Conservation (phyloP, 306 rosid genomes). For the Mucuna pruriens region DNA sequence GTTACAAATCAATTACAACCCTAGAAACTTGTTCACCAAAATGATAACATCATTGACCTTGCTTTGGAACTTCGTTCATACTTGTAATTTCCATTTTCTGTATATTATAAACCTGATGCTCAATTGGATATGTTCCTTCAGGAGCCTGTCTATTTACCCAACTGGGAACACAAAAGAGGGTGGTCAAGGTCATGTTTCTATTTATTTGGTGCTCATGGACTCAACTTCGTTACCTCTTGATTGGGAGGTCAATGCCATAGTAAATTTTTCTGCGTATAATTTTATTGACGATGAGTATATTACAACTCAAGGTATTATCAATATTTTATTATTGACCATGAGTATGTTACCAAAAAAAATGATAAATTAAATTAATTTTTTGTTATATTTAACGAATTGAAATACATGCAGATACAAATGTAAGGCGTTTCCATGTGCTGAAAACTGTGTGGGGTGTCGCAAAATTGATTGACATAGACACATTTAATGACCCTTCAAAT, state of each 20-base stretch:
- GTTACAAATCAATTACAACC: background rate
- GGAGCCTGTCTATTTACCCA: conserved; percentile 45
- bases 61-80: background rate
- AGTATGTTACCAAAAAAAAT: no score
- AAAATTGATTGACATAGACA: conserved; percentile 37
- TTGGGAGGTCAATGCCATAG: conserved; percentile 51
- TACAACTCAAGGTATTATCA: conserved; percentile 49
- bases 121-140: background rate
- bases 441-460: conserved; percentile 43
- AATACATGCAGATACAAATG: conserved; percentile 36
- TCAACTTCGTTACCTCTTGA: conserved; percentile 27
- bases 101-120: background rate
- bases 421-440: conserved; percentile 34
- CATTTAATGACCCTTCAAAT: conserved; percentile 41
- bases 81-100: background rate
- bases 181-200: conserved; percentile 49
- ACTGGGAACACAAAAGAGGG: conserved; percentile 37
- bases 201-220: conserved; percentile 29
- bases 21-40: background rate
- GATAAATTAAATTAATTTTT: no score
- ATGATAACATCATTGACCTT: background rate
- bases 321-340: no score
- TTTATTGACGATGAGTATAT: conserved; percentile 32
- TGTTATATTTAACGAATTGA: background rate
- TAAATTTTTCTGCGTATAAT: conserved; percentile 44